These are phyloP conservation scores for Aphanoascus verrucosus DNA, from an alignment of 2,329 filamentous ascomycete genomes.

Conservation along the genomic window DNA sequence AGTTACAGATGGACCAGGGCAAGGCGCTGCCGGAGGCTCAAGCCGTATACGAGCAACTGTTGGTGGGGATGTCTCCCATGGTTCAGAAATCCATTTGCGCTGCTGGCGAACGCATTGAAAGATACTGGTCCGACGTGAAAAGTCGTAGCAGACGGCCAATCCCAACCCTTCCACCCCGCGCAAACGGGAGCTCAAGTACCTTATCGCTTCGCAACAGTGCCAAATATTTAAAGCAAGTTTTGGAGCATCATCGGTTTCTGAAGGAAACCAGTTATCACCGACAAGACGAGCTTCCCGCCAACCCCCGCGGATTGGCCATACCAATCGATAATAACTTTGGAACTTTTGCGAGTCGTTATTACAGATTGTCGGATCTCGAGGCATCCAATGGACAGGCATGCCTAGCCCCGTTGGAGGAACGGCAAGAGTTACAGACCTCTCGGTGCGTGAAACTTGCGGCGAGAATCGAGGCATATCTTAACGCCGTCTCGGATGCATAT, in stretches of 20 bases:
- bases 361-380: conserved; percentile 18
- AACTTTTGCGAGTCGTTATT: conserved; percentile 20
- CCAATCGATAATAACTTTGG: not conserved
- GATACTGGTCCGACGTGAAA: conserved; percentile 36
- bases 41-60: conserved; percentile 23
- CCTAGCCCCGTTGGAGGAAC: conserved; percentile 1
- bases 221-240: conserved; percentile 5
- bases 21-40: conserved; percentile 11
- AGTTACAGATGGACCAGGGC: conserved; percentile 40
- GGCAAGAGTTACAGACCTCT: not conserved
- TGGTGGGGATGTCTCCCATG: conserved; percentile 20
- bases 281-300: not conserved
- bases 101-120: conserved; percentile 25
- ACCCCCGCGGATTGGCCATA: not conserved
- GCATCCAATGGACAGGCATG: conserved; percentile 14
- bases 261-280: not conserved
- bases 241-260: not conserved
- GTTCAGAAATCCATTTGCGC: conserved; percentile 25
- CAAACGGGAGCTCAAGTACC: conserved; percentile 22
- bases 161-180: conserved; percentile 32
- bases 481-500: conserved; percentile 30
- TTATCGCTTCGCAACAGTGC: conserved; percentile 37
- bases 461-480: conserved; percentile 30
- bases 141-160: conserved; percentile 30
- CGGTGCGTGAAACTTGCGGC: conserved; percentile 26